Evolutionary conservation across 208 protist species (phyloP).

Genomic region (Trichomonas gallinae): DNA sequence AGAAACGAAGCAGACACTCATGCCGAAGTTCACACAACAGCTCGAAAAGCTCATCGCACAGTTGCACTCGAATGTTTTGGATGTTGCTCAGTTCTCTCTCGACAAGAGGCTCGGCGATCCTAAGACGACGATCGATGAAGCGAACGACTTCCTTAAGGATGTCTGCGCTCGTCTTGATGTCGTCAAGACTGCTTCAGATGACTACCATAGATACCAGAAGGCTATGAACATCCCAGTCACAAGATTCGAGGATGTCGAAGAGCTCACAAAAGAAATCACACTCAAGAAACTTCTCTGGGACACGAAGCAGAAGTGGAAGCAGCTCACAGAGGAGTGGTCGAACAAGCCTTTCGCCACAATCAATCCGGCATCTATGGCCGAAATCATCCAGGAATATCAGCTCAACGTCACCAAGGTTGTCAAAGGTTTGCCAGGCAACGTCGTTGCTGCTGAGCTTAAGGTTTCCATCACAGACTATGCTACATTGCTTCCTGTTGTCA

Average conservation of each 20-base stretch:
- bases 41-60: not conserved
- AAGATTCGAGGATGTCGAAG: conserved; percentile 14
- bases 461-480: not conserved
- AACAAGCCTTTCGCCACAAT: not conserved
- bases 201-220: not conserved
- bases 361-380: not conserved
- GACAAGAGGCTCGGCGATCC: not conserved
- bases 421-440: not conserved
- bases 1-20: not conserved
- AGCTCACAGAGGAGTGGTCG: not conserved
- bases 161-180: not conserved
- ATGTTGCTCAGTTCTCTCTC: not conserved
- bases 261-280: not conserved
- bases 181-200: not conserved
- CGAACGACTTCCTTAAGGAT: not conserved
- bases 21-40: conserved; percentile 1
- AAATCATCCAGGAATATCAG: not conserved
- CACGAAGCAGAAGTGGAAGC: not conserved
- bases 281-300: not conserved
- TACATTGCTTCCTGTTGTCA: not conserved
- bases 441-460: not conserved
- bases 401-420: not conserved
- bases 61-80: not conserved
- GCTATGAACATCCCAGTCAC: conserved; percentile 9
- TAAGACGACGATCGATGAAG: not conserved